Evolutionary conservation across 176 grass and related monocot species (phyloP).

Genomic region (Cymbopogon citratus): DNA sequence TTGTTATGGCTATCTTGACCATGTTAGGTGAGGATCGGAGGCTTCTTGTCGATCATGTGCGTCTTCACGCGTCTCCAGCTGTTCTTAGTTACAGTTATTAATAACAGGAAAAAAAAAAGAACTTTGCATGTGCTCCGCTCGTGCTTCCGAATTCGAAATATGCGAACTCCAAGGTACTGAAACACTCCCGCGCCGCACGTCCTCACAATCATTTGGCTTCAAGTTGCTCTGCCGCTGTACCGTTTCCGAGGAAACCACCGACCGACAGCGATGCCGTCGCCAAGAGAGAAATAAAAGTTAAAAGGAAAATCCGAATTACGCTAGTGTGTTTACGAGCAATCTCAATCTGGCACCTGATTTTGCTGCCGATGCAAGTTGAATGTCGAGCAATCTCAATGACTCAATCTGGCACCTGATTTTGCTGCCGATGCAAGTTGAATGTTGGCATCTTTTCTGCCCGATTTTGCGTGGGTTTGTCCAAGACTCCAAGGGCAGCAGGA

Average conservation of each 20-base stretch:
- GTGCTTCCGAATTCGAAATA: conserved; percentile 18
- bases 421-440: neutral
- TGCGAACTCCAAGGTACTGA: neutral
- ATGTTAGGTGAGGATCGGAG: neutral
- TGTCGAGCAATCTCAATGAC: too few species aligned
- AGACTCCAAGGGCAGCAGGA: too few species aligned
- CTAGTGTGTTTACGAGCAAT: neutral
- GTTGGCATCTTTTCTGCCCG: neutral
- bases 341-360: neutral
- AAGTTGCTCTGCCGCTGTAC: neutral
- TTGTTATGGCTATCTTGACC: neutral
- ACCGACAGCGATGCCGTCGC: neutral
- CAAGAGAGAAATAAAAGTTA: neutral
- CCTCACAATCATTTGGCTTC: conserved; percentile 19
- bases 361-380: neutral
- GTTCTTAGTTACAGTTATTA: neutral
- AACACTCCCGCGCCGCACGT: neutral
- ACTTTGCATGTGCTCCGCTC: neutral
- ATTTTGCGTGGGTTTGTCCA: neutral
- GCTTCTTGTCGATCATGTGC: neutral
- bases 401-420: neutral
- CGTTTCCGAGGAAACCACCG: neutral
- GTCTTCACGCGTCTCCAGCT: neutral
- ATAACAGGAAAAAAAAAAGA: neutral
- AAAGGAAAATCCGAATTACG: neutral